These are phyloP conservation scores for Scedosporium minutisporum DNA, from an alignment of 2,329 filamentous ascomycete species.

Conservation along the genomic window DNA sequence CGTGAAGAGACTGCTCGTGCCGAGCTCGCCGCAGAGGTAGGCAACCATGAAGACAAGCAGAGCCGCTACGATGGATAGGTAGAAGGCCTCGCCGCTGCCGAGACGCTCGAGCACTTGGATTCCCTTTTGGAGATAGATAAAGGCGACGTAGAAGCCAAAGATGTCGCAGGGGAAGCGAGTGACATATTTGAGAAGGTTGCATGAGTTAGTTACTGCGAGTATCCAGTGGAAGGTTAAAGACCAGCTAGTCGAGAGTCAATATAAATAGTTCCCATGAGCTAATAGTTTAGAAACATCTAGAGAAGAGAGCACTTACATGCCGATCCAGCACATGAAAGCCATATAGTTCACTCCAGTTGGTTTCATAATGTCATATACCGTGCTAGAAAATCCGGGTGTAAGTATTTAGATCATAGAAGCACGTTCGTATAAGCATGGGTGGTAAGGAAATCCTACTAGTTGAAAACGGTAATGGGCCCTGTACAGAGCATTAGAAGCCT, in stretches of 20 bases:
- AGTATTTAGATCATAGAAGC: constrained; percentile 5
- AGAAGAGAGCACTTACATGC: constrained; percentile 43
- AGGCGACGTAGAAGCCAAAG: constrained; percentile 88
- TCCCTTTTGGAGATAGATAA: constrained; percentile 85
- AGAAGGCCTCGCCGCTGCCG: constrained; percentile 58
- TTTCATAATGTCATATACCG: constrained; percentile 79
- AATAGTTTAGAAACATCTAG: background rate
- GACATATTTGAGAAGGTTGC: constrained; percentile 81
- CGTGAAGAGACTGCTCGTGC: constrained; percentile 61
- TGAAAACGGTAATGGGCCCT: constrained; percentile 88
- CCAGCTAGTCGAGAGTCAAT: constrained; percentile 45
- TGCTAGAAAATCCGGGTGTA: constrained; percentile 31
- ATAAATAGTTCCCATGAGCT: background rate
- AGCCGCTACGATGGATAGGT: constrained; percentile 67
- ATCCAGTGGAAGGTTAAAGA: constrained; percentile 77
- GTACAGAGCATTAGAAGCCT: background rate
- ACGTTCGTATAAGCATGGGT: too few species aligned
- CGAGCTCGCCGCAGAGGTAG: constrained; percentile 64
- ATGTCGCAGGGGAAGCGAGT: constrained; percentile 89
- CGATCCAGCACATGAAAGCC: constrained; percentile 87
- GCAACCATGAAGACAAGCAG: constrained; percentile 70
- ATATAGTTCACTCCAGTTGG: constrained; percentile 73
- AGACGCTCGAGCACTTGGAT: constrained; percentile 76
- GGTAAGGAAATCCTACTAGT: constrained; percentile 50
- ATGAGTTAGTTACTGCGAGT: constrained; percentile 74